Conservation (phyloP, 495 filamentous ascomycete genomes). For the Penicillium steckii region DNA sequence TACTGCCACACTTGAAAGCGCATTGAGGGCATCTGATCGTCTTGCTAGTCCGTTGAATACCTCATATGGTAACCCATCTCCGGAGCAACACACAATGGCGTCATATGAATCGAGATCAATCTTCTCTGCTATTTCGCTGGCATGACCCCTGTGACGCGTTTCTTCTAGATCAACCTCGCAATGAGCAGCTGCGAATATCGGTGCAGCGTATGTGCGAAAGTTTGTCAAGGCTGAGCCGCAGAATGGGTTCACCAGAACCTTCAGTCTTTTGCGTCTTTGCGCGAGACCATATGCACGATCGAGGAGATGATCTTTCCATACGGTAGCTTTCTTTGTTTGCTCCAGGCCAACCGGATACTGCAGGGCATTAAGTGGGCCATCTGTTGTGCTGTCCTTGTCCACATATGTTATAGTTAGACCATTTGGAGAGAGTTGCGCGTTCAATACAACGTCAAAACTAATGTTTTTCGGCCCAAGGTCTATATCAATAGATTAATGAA, state of each 20-base stretch:
- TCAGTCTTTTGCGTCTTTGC: slow-evolving; percentile 66
- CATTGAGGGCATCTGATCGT: slow-evolving; percentile 65
- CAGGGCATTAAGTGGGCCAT: background rate
- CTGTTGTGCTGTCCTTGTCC: background rate
- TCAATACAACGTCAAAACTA: background rate
- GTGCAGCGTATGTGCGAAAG: slow-evolving; percentile 69
- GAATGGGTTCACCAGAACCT: slow-evolving; percentile 84
- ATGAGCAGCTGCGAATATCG: slow-evolving; percentile 74
- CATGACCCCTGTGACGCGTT: slow-evolving; percentile 71
- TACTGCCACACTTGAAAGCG: slow-evolving; percentile 73
- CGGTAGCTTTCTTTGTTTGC: background rate
- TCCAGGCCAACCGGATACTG: background rate
- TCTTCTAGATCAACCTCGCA: slow-evolving; percentile 70
- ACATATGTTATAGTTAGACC: background rate
- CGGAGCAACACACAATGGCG: slow-evolving; percentile 79
- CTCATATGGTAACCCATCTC: slow-evolving; percentile 85
- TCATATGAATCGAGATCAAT: slow-evolving; percentile 76
- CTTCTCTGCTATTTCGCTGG: slow-evolving; percentile 67
- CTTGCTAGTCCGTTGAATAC: slow-evolving; percentile 86
- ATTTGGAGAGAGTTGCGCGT: background rate
- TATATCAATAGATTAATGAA: background rate
- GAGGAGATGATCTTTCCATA: background rate
- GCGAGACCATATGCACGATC: slow-evolving; percentile 61
- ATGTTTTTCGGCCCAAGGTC: background rate
- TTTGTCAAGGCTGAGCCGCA: slow-evolving; percentile 70